These are phyloP conservation scores for Sclerotinia nivalis DNA, from an alignment of 2,329 filamentous ascomycete species.

Conservation along the genomic window DNA sequence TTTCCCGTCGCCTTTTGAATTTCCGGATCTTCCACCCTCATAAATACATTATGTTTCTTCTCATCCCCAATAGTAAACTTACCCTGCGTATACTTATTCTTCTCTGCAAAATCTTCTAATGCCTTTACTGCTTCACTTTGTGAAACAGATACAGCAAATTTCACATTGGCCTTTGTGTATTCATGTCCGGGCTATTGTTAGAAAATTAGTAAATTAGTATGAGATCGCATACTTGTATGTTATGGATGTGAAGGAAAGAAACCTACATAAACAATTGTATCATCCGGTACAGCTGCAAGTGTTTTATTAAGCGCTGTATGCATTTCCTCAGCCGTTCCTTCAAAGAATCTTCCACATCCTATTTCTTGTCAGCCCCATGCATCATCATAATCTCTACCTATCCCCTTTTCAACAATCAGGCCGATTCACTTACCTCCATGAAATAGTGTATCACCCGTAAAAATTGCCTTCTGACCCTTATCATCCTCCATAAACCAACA, in stretches of 20 bases:
- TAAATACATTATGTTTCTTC: conserved; percentile 97
- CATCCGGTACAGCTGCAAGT: conserved; percentile 77
- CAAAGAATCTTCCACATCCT: conserved; percentile 96
- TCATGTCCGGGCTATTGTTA: conserved; percentile 78
- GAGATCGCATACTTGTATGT: not conserved
- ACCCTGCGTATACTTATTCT: conserved; percentile 86
- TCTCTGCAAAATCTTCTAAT: conserved; percentile 72
- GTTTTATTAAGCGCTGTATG: conserved; percentile 87
- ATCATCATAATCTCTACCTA: not conserved
- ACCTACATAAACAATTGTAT: conserved; percentile 86
- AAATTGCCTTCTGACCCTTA: conserved; percentile 69
- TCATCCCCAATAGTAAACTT: conserved; percentile 97
- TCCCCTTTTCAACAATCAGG: not conserved
- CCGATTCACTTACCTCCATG: conserved; percentile 66
- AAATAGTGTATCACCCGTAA: conserved; percentile 95
- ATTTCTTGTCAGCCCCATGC: not conserved
- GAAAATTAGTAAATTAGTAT: conserved; percentile 22
- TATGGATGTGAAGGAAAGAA: not conserved
- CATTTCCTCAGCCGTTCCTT: conserved; percentile 89
- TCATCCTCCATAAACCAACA: conserved; percentile 90
- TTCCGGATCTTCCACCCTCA: conserved; percentile 82
- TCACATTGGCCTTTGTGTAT: conserved; percentile 96
- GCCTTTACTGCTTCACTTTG: conserved; percentile 75
- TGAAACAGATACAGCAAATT: conserved; percentile 77
- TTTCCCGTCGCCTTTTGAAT: conserved; percentile 84